Base-by-base conservation (phyloP, 257 asterid genomes). In the Anisodus tanguticus region DNA sequence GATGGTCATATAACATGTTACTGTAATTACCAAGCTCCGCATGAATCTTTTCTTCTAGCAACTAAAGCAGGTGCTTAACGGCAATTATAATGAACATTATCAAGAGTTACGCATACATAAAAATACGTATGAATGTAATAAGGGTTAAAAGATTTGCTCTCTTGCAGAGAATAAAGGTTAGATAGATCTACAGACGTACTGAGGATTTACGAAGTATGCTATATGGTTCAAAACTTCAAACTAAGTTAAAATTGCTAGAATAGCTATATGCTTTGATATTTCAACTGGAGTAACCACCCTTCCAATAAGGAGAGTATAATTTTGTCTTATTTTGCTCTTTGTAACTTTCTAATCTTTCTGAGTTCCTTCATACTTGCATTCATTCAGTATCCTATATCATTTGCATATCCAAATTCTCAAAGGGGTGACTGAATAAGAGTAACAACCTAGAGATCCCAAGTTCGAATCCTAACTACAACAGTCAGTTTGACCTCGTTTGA, bases 291-390 rank as follows among this genome's bases (percentile, higher is more conserved):
- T 4, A 71, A 45, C 17, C 79, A 43, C 58, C 79, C 37, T 43
- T 71, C 58, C 54, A 71, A 45, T 12, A 17, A 43, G 17, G 15
- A 71, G 57, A 71, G 39, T 9, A n/a, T 0, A 10, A 13, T 68
- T 54, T 43, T 41, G 79, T 16, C 13, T 70, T 63, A 41, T 71
- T n/a, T 71, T 9, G 79, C 79, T 71, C 79, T 45, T 45, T 4
- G 37, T 5, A 19, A 71, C 58, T 76, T 51, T 13, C 81, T 53
- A 51, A 51, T 39, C 49, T 8, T 39, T 7, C 13, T 68, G 2
- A 37, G 13, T 68, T 15, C 19, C 39, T 6, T 68, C 53, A 39
- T 39, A 68, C 53, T 68, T 41, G 22, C 49, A 68, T 39, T 39
- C 51, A 39, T 35, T 68, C 26, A 2, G 51, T 15, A 16, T 68